Conservation (phyloP, 768 basidiomycete species). For the Chalciporus piperatus region DNA sequence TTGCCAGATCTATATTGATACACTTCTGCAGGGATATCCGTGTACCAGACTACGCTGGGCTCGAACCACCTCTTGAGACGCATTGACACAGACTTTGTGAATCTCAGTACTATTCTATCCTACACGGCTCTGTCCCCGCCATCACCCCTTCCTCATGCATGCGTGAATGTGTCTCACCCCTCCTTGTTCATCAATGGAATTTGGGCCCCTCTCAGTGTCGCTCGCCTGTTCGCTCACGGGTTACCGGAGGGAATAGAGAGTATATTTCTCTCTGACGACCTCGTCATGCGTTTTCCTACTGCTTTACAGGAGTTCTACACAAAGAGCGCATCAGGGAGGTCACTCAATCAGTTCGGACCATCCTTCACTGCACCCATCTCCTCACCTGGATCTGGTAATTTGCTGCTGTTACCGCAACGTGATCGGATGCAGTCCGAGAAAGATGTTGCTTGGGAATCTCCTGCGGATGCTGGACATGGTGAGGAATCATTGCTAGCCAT, state of each 20-base stretch:
- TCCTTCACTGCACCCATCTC: conserved; percentile 49
- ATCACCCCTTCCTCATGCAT: conserved; percentile 41
- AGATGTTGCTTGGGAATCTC: conserved; percentile 20
- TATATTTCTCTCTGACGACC: conserved; percentile 59
- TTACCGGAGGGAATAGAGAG: conserved; percentile 38
- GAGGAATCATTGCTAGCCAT: conserved; percentile 24
- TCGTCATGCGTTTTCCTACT: conserved; percentile 61
- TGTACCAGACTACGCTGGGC: conserved; percentile 67
- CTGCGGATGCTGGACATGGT: conserved; percentile 17
- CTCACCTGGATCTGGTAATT: background rate
- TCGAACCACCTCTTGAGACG: conserved; percentile 59
- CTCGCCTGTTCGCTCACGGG: conserved; percentile 40
- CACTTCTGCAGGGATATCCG: conserved; percentile 56
- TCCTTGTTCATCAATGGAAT: conserved; percentile 55
- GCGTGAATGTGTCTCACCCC: conserved; percentile 50
- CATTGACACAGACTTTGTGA: conserved; percentile 78
- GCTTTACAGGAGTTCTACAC: conserved; percentile 58
- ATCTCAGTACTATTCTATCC: conserved; percentile 50
- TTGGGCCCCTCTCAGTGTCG: conserved; percentile 66
- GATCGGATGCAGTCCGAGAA: conserved; percentile 4
- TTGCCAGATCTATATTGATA: conserved; percentile 7
- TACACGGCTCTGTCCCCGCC: conserved; percentile 34
- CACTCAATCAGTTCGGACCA: conserved; percentile 62
- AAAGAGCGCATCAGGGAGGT: conserved; percentile 44
- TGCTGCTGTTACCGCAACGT: conserved; percentile 1